Evolutionary conservation across 495 filamentous ascomycete species (phyloP).

Genomic region (Tuber borchii): DNA sequence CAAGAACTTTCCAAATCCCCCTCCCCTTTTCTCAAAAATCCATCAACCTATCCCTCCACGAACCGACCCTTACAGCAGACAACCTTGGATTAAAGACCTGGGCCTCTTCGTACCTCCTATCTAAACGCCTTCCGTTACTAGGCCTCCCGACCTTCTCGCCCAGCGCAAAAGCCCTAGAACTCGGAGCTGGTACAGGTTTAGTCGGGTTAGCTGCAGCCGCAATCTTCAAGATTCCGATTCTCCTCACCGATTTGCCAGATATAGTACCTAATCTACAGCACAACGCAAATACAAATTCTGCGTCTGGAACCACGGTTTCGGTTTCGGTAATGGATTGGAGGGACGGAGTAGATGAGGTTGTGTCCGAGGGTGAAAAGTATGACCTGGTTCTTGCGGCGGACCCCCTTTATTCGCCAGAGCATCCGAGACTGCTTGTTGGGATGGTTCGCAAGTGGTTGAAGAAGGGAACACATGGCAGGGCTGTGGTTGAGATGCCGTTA

Average conservation of each 20-base stretch:
- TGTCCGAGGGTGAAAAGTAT: slow-evolving; percentile 47
- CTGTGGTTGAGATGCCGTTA: slow-evolving; percentile 61
- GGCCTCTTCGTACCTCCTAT: slow-evolving; percentile 79
- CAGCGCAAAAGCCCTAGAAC: slow-evolving; percentile 49
- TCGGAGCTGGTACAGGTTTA: slow-evolving; percentile 61
- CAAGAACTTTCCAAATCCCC: slow-evolving; percentile 66
- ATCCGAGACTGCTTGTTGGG: slow-evolving; percentile 57
- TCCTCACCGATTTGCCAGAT: slow-evolving; percentile 63
- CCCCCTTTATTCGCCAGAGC: slow-evolving; percentile 61
- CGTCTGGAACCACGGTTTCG: slow-evolving; percentile 44
- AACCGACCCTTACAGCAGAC: slow-evolving; percentile 79
- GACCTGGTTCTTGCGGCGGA: slow-evolving; percentile 64
- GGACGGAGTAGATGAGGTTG: slow-evolving; percentile 33
- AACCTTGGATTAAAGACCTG: slow-evolving; percentile 89
- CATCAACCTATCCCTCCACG: slow-evolving; percentile 62
- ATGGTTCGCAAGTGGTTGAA: slow-evolving; percentile 54
- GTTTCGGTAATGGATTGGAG: slow-evolving; percentile 65
- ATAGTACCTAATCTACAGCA: slow-evolving; percentile 61
- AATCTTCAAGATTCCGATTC: slow-evolving; percentile 40
- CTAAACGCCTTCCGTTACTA: slow-evolving; percentile 56
- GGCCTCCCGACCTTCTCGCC: slow-evolving; percentile 6
- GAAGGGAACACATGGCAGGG: slow-evolving; percentile 46
- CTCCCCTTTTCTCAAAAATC: slow-evolving; percentile 14
- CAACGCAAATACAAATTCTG: slow-evolving; percentile 55
- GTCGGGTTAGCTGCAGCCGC: slow-evolving; percentile 52